Conservation (phyloP, 345 rosid species). For the Orychophragmus violaceus region DNA sequence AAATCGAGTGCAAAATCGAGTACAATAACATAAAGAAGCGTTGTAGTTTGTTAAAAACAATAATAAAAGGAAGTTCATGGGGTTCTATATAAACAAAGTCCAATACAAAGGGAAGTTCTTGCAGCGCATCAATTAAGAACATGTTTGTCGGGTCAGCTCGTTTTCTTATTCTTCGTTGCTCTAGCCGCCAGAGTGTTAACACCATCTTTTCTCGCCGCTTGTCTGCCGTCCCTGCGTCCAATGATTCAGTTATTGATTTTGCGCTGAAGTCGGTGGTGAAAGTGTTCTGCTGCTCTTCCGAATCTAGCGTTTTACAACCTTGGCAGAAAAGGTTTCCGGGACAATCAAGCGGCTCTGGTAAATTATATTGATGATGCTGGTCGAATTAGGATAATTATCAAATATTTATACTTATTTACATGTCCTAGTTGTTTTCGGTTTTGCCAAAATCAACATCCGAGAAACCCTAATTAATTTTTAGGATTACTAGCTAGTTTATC, state of each 20-base stretch:
- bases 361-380: not conserved
- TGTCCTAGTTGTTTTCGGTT: not conserved
- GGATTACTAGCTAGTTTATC: not conserved
- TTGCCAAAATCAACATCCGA: not conserved
- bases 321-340: slow-evolving; percentile 69
- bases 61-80: too few relatives aligned
- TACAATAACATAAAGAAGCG: too few relatives aligned
- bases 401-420: not conserved
- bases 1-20: too few relatives aligned
- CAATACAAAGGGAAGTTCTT: not conserved
- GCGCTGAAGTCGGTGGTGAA: slow-evolving; percentile 71
- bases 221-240: not conserved
- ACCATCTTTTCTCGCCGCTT: not conserved
- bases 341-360: slow-evolving; percentile 67
- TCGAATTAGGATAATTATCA: not conserved
- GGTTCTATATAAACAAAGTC: too few relatives aligned
- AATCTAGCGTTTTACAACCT: slow-evolving; percentile 55
- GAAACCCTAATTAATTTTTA: not conserved
- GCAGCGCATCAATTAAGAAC: too few relatives aligned
- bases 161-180: not conserved
- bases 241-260: slow-evolving; percentile 32
- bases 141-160: not conserved
- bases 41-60: too few relatives aligned
- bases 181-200: not conserved
- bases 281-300: slow-evolving; percentile 49